phyloP scores from a whole-genome alignment of 352 stramenopile genomes.

The Globisporangium takayamanum region DNA sequence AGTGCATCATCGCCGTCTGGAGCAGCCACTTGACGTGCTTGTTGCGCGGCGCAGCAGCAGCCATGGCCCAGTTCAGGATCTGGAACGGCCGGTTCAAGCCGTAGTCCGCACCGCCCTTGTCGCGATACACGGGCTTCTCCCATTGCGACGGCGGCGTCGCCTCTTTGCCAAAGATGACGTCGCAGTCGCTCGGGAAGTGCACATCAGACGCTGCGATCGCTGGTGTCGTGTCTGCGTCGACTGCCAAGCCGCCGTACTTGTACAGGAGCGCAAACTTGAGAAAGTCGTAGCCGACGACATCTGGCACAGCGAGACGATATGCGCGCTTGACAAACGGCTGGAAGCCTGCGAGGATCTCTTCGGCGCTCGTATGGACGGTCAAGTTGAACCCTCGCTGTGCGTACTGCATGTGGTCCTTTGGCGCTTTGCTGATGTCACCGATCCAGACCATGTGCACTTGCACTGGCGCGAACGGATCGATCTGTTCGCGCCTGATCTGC shows the following conservation, averaged over 20 bases:
- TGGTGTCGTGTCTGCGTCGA: constrained; percentile 14
- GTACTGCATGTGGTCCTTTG: not conserved
- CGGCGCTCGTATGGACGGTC: constrained; percentile 6
- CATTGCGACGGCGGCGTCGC: not conserved
- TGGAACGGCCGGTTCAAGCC: constrained; percentile 12
- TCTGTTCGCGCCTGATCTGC: not conserved
- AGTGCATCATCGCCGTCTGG: constrained; percentile 7
- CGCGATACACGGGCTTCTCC: constrained; percentile 5
- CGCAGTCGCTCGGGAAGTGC: constrained; percentile 5
- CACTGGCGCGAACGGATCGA: not conserved
- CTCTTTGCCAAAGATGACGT: constrained; percentile 16
- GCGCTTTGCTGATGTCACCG: constrained; percentile 4
- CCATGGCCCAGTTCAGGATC: constrained; percentile 20
- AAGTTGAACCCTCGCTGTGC: constrained; percentile 6
- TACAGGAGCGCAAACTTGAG: constrained; percentile 18
- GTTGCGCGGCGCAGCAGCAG: constrained; percentile 5
- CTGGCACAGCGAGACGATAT: constrained; percentile 6
- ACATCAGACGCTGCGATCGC: constrained; percentile 1
- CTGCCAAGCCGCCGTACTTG: constrained; percentile 13
- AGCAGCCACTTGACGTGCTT: constrained; percentile 13
- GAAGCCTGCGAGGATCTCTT: constrained; percentile 14
- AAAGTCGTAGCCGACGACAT: constrained; percentile 12
- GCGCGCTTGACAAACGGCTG: constrained; percentile 1
- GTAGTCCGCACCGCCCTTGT: constrained; percentile 1
- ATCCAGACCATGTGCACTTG: constrained; percentile 15